A percentile compares a stretch with the other conserved stretches of the same genome.
These are phyloP conservation scores for Phytophthora multivora DNA, from an alignment of 352 stramenopile species.

Conservation along the genomic window DNA sequence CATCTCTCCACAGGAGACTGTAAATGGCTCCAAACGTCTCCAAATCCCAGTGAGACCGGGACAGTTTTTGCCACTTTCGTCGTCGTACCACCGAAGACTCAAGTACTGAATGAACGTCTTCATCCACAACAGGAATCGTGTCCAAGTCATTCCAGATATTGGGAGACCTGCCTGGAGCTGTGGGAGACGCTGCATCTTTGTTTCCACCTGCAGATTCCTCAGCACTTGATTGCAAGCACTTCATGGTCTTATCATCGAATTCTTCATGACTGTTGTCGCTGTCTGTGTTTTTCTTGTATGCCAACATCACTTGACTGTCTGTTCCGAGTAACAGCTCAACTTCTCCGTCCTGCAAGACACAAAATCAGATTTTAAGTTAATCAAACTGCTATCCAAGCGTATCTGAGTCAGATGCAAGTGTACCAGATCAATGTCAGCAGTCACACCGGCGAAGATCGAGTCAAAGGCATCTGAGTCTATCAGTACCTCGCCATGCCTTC, in stretches of 20 bases:
- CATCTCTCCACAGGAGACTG: constrained; percentile 67
- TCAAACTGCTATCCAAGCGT: background rate
- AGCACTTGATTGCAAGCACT: background rate
- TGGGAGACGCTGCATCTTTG: constrained; percentile 8
- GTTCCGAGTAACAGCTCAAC: constrained; percentile 68
- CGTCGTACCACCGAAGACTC: constrained; percentile 5
- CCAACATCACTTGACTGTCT: constrained; percentile 57
- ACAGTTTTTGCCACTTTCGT: constrained; percentile 44
- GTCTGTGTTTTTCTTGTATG: constrained; percentile 45
- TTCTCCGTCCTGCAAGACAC: constrained; percentile 50
- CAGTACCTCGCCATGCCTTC: constrained; percentile 35
- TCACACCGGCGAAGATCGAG: constrained; percentile 59
- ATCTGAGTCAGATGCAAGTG: constrained; percentile 1
- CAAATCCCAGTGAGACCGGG: constrained; percentile 43
- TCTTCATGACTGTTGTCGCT: background rate
- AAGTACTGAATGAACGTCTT: background rate
- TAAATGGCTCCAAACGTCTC: constrained; percentile 73
- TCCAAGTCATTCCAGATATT: constrained; percentile 38
- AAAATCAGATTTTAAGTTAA: background rate
- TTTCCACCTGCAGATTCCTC: background rate
- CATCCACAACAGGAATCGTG: constrained; percentile 5
- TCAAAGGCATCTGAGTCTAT: constrained; percentile 61
- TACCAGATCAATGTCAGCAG: constrained; percentile 72
- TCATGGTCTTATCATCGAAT: constrained; percentile 4
- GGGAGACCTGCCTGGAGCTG: constrained; percentile 21